Evolutionary conservation across 2,329 filamentous ascomycete species (phyloP).

Genomic region (Ophiostoma australiae): DNA sequence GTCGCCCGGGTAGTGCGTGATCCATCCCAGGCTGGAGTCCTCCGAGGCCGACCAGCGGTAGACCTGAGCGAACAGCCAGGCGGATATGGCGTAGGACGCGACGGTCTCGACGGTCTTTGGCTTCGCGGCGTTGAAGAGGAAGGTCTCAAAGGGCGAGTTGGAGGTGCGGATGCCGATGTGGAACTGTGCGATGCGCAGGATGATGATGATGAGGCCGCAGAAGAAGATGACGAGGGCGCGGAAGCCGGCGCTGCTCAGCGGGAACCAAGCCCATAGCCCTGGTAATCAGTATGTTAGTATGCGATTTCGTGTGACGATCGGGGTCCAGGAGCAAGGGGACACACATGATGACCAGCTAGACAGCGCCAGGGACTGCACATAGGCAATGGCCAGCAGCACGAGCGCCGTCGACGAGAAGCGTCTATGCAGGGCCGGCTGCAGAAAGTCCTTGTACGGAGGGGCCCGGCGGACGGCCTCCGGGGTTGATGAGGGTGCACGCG

Average conservation of each 20-base stretch:
- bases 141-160: slow-evolving; percentile 60
- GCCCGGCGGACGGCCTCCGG: slow-evolving; percentile 47
- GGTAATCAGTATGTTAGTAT: slow-evolving; percentile 18
- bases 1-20: slow-evolving; percentile 66
- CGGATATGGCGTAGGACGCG: slow-evolving; percentile 72
- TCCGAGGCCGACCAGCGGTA: slow-evolving; percentile 68
- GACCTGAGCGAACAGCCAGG: slow-evolving; percentile 71
- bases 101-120: slow-evolving; percentile 63
- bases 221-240: slow-evolving; percentile 71
- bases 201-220: slow-evolving; percentile 69
- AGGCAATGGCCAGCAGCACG: slow-evolving; percentile 65
- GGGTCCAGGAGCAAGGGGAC: slow-evolving; percentile 33
- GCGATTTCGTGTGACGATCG: not conserved
- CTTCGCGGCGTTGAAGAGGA: slow-evolving; percentile 54
- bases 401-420: slow-evolving; percentile 76
- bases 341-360: slow-evolving; percentile 65
- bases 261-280: slow-evolving; percentile 87
- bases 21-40: slow-evolving; percentile 62
- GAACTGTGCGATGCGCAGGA: slow-evolving; percentile 79
- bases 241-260: slow-evolving; percentile 68
- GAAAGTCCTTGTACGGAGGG: slow-evolving; percentile 73
- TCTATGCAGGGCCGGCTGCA: slow-evolving; percentile 82
- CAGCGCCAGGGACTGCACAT: slow-evolving; percentile 65
- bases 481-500: slow-evolving; percentile 20
- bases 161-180: slow-evolving; percentile 71